A percentile compares a stretch with the other conserved stretches of the same genome.
Evolutionary conservation across 495 filamentous ascomycete genomes (phyloP).

Genomic region (Neurospora sp.): DNA sequence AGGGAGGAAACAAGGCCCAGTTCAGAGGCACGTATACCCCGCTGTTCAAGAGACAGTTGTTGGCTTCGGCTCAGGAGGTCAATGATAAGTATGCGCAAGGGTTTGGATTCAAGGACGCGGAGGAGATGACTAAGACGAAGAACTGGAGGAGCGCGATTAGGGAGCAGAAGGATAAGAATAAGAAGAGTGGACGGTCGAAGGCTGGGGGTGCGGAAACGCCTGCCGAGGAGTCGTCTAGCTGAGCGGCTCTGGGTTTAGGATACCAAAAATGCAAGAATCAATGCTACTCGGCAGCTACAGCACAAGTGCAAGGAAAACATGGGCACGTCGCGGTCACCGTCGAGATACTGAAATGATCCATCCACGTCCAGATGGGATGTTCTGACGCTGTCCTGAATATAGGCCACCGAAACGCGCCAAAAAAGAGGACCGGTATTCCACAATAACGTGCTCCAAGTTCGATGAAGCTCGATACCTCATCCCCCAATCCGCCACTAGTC

Average conservation of each 20-base stretch:
- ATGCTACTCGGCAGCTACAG: neutral
- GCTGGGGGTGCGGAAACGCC: neutral
- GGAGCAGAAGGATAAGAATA: slow-evolving; percentile 8
- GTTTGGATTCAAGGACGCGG: slow-evolving; percentile 48
- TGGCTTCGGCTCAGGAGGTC: slow-evolving; percentile 55
- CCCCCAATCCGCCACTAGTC: no score
- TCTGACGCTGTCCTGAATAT: neutral
- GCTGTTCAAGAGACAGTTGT: slow-evolving; percentile 52
- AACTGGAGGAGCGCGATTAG: slow-evolving; percentile 25
- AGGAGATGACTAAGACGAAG: slow-evolving; percentile 31
- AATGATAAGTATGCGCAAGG: slow-evolving; percentile 68
- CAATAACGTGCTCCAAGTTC: neutral
- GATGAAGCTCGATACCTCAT: neutral
- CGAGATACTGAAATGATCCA: neutral
- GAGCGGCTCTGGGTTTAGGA: neutral
- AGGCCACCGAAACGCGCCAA: neutral
- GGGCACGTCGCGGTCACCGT: neutral
- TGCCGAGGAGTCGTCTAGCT: neutral
- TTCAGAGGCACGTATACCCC: slow-evolving; percentile 59
- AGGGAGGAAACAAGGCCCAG: slow-evolving; percentile 53
- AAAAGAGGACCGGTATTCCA: neutral
- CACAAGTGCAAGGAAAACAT: neutral
- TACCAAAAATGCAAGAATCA: neutral
- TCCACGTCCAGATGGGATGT: neutral
- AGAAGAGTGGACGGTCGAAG: slow-evolving; percentile 14